phyloP scores from a whole-genome alignment of 148 eudicot species.

The Rhododendron simsii region DNA sequence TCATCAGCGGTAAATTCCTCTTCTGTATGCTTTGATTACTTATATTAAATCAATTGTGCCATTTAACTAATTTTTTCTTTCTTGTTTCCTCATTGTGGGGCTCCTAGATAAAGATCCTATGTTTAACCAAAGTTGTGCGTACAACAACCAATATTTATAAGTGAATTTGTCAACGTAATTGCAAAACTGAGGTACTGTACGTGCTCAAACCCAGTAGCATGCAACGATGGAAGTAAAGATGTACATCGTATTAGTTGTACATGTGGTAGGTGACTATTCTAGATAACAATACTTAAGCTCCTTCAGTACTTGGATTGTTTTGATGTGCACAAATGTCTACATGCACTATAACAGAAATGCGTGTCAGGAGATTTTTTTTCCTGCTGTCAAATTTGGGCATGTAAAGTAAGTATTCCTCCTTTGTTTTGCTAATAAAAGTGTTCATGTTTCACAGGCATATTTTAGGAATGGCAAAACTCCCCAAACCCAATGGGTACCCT shows the following conservation, averaged over 20 bases:
- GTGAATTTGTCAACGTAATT: not conserved
- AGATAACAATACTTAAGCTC: not conserved
- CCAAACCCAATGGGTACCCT: no score
- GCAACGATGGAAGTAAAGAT: not conserved
- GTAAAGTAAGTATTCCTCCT: not conserved
- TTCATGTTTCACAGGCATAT: not conserved
- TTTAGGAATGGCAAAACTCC: no score
- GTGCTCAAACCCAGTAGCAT: not conserved
- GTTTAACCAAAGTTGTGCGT: not conserved
- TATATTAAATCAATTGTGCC: not conserved
- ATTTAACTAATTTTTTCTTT: not conserved
- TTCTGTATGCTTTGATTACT: not conserved
- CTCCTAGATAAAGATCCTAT: not conserved
- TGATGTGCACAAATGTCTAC: not conserved
- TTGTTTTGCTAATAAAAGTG: not conserved
- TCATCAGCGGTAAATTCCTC: constrained; percentile 57
- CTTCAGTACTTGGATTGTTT: not conserved
- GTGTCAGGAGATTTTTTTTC: not conserved
- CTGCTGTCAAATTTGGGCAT: not conserved
- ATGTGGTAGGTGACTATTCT: not conserved
- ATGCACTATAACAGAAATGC: not conserved
- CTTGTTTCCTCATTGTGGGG: not conserved
- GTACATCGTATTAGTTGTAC: not conserved
- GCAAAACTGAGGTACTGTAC: not conserved
- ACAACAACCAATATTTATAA: not conserved